Base-by-base conservation (phyloP, 75 land plant species). In the Gnetum montanum region DNA sequence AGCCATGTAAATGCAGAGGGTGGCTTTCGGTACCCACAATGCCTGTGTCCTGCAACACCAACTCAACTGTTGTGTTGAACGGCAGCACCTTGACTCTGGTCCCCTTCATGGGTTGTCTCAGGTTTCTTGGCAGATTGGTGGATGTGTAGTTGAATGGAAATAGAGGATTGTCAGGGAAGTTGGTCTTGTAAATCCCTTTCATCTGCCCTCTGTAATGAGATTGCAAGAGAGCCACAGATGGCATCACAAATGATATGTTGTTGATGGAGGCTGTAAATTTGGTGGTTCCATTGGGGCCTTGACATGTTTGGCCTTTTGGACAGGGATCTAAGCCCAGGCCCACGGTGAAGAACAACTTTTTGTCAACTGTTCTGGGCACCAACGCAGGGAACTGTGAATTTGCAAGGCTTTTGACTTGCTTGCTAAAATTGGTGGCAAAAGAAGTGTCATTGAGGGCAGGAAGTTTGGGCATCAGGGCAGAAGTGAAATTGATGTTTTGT, bases 1-100 rank as follows among this genome's bases (percentile, higher is more conserved):
- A 55, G 16, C 73, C 75, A 62, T 72, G 75, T 33, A 72, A 43
- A 30, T 72, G 75, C 38, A 72, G 50, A 28, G 75, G 75, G 48
- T 72, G 73, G 33, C 35, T 68, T 34, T 72, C 74, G 1, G 56
- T 24, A 20, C 27, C 43, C 18, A 62, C 12, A 22, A 47, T 52
- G 15, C 50, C 22, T 4, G 63, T 67, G 25, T 49, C 46, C 46
- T 69, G 67, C 36, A 69, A 30, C 16, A 69, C 27, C 23, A 69
- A 24, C 66, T 73, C 61, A 8, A 73, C 66, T 31, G 26, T 68
- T 54, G 76, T 20, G 10, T 53, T 34, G 41, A 29, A 73, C 12
- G 46, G 46, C 25, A 68, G 61, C 30, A 49, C 55, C 22, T 18
- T 55, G 6, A 67, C 37, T 43, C 38, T 46, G 43, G 71, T 73